Base-by-base conservation (phyloP, 345 rosid species). In the Viola odorata region DNA sequence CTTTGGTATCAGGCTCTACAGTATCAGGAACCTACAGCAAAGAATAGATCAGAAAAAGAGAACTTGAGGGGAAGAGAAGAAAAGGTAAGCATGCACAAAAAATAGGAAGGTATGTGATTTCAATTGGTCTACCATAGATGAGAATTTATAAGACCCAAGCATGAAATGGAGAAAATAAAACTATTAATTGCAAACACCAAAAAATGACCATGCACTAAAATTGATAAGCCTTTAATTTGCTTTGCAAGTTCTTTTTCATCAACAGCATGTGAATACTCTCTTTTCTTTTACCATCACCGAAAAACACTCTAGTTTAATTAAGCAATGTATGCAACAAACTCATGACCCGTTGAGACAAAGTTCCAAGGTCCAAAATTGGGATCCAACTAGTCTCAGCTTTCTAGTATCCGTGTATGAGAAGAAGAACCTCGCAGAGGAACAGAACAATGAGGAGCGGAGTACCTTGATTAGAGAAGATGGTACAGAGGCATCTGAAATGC, bases 381-480 rank as follows among this genome's bases (percentile, higher is more conserved):
- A 2, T 23, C 32, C 32, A 23, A 23, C 32, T 23, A 23, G 32
- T 23, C 32, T 23, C 32, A 23, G 32, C 32, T 23, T 23, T 23
- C 32, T 23, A 23, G 32, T 23, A 23, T 23, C 32, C 32, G 32
- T 23, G 32, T 23, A 23, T 23, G 32, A 23, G 32, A 23, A 23
- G 32, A 23, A 23, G 32, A 23, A 23, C 32, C 32, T 23, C 32
- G 32, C 32, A 23, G 32, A 23, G 32, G 32, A 23, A 23, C 32
- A 23, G 32, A 23, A 23, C 32, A 23, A 23, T 23, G 32, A 15
- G 15, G 8, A 36, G 16, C 0, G 1, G 17, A 58, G 10, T 74
- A 94, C 97, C 99, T 86, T 84, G 47, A 79, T 63, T 15, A 92
- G 95, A 76, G 96, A 79, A 61, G 90, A 82, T 39, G 96, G 96